A percentile compares a stretch with the other conserved stretches of the same genome.
phyloP scores from a whole-genome alignment of 805 yeast genomes.

The Lipomyces yamanashiensis region DNA sequence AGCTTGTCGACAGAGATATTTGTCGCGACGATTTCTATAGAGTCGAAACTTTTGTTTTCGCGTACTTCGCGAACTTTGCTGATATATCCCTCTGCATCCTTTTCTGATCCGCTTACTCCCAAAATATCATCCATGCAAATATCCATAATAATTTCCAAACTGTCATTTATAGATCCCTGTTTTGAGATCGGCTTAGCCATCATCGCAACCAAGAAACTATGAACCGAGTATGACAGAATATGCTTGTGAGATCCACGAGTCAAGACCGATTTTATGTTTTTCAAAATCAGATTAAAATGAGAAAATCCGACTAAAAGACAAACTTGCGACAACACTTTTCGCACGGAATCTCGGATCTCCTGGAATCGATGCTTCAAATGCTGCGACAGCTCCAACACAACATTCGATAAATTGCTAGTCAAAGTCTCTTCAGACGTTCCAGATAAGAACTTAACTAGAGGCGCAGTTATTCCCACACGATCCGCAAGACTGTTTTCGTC shows the following conservation, averaged over 20 bases:
- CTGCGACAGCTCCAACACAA: slow-evolving; percentile 85
- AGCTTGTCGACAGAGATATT: slow-evolving; percentile 65
- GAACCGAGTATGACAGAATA: slow-evolving; percentile 86
- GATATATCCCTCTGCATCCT: slow-evolving; percentile 89
- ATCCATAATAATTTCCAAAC: slow-evolving; percentile 61
- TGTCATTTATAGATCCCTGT: slow-evolving; percentile 76
- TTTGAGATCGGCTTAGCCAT: slow-evolving; percentile 47
- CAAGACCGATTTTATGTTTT: slow-evolving; percentile 77
- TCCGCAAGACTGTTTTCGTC: slow-evolving; percentile 78
- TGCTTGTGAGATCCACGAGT: slow-evolving; percentile 92
- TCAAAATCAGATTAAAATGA: slow-evolving; percentile 73
- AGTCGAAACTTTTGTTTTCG: slow-evolving; percentile 83
- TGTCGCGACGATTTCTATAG: slow-evolving; percentile 76
- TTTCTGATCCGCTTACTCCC: slow-evolving; percentile 90
- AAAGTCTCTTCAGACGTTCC: slow-evolving; percentile 64
- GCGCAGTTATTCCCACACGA: slow-evolving; percentile 81
- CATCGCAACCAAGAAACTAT: slow-evolving; percentile 66
- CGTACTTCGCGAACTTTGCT: slow-evolving; percentile 89
- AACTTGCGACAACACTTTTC: slow-evolving; percentile 73
- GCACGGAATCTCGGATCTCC: slow-evolving; percentile 82
- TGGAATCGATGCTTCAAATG: slow-evolving; percentile 83
- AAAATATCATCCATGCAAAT: slow-evolving; percentile 90
- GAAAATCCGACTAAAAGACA: slow-evolving; percentile 68
- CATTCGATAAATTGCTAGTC: slow-evolving; percentile 71
- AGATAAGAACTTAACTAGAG: slow-evolving; percentile 67